Evolutionary conservation across 495 filamentous ascomycete species (phyloP).

Genomic region (Sabuloglossum arenarium): DNA sequence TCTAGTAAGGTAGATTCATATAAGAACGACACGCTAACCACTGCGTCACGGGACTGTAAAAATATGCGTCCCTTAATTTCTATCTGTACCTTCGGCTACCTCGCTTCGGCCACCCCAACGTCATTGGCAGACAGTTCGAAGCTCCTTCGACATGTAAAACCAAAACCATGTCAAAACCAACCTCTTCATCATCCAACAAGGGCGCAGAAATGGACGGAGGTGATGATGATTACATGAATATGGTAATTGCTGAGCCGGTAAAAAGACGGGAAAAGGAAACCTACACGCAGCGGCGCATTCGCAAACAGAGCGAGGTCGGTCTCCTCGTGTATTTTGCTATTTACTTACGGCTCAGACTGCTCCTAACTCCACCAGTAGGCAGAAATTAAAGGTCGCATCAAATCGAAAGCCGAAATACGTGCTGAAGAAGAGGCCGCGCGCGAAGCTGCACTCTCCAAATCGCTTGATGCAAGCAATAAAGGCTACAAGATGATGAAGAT

Average conservation of each 20-base stretch:
- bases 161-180: background rate
- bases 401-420: slow-evolving; percentile 67
- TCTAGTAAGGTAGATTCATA: slow-evolving; percentile 5
- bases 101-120: background rate
- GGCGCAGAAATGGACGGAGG: slow-evolving; percentile 20
- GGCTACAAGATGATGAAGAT: slow-evolving; percentile 93
- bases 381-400: slow-evolving; percentile 35
- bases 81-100: background rate
- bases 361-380: slow-evolving; percentile 11
- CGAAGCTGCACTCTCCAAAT: slow-evolving; percentile 50
- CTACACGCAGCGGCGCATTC: slow-evolving; percentile 32
- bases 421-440: slow-evolving; percentile 45
- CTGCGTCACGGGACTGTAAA: slow-evolving; percentile 8
- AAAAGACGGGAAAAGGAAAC: slow-evolving; percentile 21
- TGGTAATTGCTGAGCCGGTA: slow-evolving; percentile 28
- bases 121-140: background rate
- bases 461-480: slow-evolving; percentile 50
- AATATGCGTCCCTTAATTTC: background rate
- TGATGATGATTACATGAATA: slow-evolving; percentile 46
- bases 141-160: background rate
- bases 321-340: background rate
- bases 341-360: background rate
- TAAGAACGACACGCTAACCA: slow-evolving; percentile 10
- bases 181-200: background rate
- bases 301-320: slow-evolving; percentile 27